Evolutionary conservation across 2,329 filamentous ascomycete species (phyloP), one percentile per base, ranked within the genome.

Genomic region (Fusarium sp.): DNA sequence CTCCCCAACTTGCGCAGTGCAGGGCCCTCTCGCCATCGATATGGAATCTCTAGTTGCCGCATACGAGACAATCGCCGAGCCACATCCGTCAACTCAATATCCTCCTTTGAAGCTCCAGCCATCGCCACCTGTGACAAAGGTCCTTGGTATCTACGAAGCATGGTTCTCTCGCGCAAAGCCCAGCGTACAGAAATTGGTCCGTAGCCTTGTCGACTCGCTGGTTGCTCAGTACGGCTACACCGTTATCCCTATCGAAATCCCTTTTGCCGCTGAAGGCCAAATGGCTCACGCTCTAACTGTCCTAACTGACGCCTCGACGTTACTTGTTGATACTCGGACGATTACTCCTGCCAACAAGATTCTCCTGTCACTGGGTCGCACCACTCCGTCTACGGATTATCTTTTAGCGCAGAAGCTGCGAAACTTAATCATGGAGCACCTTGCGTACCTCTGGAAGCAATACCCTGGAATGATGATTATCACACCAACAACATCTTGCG

Each of bases 201-300:
- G 82, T 18, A 73, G 69, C 20, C 81, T 87, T 58, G 79, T 93
- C 39, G 86, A 88, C 18, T 87, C 88, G 62, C 84, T 95, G 4
- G 87, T 85, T 16, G 77, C 81, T 3, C 81, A 87, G 18, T 82
- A 87, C 18, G 88, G 87, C 50, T 92, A 92, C 80, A 80, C 81
- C 18, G 78, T 87, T 2, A 82, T 92, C 3, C 84, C 89, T 39
- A 88, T 93, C 69, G 83, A 84, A 5, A 88, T 93, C 58, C 91
- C 91, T 0, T 86, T 90, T 30, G 75, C 90, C 1, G 79, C 86
- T 13, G 88, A 94, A 76, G 92, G 92, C 25, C 92, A 95, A 81
- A 87, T 90, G 23, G 93, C 93, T 0, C 93, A 95, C 81, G 91
- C 92, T 25, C 82, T 95, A 71, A 94, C 93, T 1, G 93, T 95